Evolutionary conservation across 768 basidiomycete species (phyloP).

Genomic region (Auricularia heimuer): DNA sequence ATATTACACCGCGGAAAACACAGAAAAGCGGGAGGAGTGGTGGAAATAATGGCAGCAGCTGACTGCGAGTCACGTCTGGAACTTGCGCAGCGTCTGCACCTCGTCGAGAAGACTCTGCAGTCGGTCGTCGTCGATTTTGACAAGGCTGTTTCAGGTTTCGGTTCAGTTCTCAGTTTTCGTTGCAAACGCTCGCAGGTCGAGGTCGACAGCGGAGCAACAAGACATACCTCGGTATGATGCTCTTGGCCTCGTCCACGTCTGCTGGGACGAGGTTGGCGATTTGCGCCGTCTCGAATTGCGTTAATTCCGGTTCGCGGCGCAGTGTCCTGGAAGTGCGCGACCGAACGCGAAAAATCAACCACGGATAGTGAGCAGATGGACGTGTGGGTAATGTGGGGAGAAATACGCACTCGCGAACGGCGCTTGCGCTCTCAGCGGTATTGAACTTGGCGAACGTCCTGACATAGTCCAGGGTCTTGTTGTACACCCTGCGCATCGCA

Average conservation of each 20-base stretch:
- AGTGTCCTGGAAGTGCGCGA: conserved; percentile 43
- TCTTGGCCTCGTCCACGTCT: conserved; percentile 84
- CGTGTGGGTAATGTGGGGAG: too few species aligned
- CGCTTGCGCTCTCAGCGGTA: conserved; percentile 71
- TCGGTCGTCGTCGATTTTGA: conserved; percentile 80
- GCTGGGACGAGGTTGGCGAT: conserved; percentile 87
- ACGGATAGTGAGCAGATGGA: background rate
- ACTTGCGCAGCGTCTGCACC: conserved; percentile 84
- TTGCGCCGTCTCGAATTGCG: conserved; percentile 88
- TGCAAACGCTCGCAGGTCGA: background rate
- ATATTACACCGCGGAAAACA: background rate
- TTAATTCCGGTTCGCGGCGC: conserved; percentile 66
- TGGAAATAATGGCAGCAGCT: background rate
- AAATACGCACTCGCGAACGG: conserved; percentile 72
- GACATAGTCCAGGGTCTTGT: conserved; percentile 87
- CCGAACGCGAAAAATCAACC: background rate
- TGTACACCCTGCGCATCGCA: conserved; percentile 60
- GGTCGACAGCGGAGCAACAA: background rate
- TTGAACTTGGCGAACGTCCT: conserved; percentile 87
- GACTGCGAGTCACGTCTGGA: conserved; percentile 49
- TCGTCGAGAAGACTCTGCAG: conserved; percentile 76
- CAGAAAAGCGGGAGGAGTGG: background rate
- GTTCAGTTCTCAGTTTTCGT: too few species aligned
- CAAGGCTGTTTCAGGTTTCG: conserved; percentile 39
- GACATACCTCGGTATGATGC: conserved; percentile 73